Conservation (phyloP, 1,284 basidiomycete species). For the Gomphus bonarii region DNA sequence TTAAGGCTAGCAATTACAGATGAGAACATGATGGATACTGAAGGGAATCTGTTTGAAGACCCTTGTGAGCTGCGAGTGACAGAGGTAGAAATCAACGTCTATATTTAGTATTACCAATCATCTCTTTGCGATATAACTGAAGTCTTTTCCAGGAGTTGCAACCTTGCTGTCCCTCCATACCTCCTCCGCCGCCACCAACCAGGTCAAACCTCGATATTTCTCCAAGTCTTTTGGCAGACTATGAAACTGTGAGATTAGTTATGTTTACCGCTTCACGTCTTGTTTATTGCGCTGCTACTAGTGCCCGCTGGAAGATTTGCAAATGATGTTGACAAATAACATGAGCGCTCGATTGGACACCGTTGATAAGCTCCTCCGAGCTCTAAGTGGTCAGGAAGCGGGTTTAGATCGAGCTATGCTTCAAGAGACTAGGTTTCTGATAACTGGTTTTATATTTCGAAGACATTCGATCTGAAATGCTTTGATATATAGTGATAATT, state of each 20-base stretch:
- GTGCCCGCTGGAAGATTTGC: constrained; percentile 1
- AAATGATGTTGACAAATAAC: constrained; percentile 6
- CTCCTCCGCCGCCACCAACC: neutral
- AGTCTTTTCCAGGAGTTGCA: neutral
- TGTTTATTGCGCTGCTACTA: neutral
- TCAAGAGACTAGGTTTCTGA: constrained; percentile 6
- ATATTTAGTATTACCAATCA: neutral
- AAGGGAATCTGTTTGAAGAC: neutral
- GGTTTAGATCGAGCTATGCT: constrained; percentile 10
- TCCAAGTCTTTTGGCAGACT: constrained; percentile 1
- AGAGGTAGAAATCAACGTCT: neutral
- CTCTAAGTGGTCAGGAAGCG: neutral
- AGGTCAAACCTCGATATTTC: neutral
- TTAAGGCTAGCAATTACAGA: neutral
- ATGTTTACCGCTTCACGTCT: neutral
- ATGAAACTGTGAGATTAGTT: neutral
- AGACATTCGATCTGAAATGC: neutral
- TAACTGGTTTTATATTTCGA: neutral
- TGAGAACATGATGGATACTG: neutral
- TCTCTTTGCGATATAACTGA: neutral
- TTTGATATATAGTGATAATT: constrained; percentile 2
- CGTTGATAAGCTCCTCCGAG: constrained; percentile 6
- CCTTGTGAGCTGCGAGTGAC: neutral
- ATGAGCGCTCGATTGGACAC: constrained; percentile 8
- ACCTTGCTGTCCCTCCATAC: neutral